A percentile compares a stretch with the other conserved stretches of the same genome.
These are phyloP conservation scores for Citrullus colocynthis DNA, from an alignment of 306 rosid genomes.

Conservation along the genomic window DNA sequence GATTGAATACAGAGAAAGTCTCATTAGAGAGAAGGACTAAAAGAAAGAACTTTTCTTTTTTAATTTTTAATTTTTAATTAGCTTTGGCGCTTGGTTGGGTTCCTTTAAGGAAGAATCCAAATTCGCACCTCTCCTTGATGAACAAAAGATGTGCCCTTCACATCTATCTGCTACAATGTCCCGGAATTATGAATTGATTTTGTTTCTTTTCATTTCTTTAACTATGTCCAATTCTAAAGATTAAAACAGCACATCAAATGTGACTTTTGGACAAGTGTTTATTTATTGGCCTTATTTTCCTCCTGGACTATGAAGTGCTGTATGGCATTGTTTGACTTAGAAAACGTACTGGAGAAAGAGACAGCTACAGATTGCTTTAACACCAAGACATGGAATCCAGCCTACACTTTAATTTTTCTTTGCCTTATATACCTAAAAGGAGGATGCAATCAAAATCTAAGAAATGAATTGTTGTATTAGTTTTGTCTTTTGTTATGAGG, in stretches of 20 bases:
- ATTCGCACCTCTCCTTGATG: background rate
- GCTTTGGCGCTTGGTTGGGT: background rate
- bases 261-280: background rate
- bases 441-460: background rate
- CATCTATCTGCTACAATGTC: background rate
- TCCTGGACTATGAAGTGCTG: background rate
- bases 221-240: background rate
- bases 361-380: background rate
- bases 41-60: background rate
- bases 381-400: constrained; percentile 8
- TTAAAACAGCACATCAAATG: background rate
- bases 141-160: background rate
- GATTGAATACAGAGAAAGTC: background rate
- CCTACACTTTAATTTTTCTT: background rate
- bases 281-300: background rate
- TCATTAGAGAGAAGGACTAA: background rate
- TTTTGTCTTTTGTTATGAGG: background rate
- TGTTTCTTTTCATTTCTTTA: background rate
- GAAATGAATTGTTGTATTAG: background rate
- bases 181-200: background rate
- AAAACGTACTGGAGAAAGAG: background rate
- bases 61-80: background rate
- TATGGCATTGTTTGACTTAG: background rate
- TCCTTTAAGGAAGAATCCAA: constrained; percentile 1
- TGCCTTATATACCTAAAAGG: background rate